Conservation (phyloP, 179 eudicot species). For the Beta macrorhiza region DNA sequence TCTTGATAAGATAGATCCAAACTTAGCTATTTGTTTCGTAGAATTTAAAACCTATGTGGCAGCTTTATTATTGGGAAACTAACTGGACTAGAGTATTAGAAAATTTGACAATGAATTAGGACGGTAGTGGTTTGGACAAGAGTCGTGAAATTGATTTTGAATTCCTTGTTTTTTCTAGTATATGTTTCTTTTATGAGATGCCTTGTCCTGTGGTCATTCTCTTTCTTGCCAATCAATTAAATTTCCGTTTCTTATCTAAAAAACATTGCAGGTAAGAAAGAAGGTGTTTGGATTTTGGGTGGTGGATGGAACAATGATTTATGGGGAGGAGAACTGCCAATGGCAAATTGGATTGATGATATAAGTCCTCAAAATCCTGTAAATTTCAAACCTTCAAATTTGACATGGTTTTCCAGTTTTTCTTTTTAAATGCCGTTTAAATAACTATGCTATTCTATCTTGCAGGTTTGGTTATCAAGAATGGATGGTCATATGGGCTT, state of each 20-base stretch:
- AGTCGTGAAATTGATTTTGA: not conserved
- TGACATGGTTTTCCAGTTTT: slow-evolving; percentile 8
- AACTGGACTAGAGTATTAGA: not conserved
- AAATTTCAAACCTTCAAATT: slow-evolving; percentile 24
- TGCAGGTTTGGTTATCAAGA: slow-evolving; percentile 81
- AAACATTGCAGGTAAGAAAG: slow-evolving; percentile 53
- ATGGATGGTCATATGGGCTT: slow-evolving; percentile 98
- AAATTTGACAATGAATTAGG: not conserved
- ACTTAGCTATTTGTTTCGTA: not conserved
- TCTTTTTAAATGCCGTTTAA: not conserved
- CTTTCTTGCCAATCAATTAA: not conserved
- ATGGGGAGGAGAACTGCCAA: slow-evolving; percentile 94
- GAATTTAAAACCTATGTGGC: not conserved
- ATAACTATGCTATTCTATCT: slow-evolving; percentile 2
- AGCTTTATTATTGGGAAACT: not conserved
- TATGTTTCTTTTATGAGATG: not conserved
- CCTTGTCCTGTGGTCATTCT: not conserved
- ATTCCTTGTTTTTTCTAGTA: not conserved
- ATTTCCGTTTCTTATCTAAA: not conserved
- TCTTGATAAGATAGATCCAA: not conserved
- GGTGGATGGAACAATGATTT: slow-evolving; percentile 93
- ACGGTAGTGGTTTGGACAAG: not conserved
- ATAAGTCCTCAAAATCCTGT: slow-evolving; percentile 84
- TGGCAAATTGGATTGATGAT: slow-evolving; percentile 84
- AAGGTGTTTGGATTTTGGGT: slow-evolving; percentile 85